Conservation (phyloP, 306 rosid species). For the Trichosanthes truncata region DNA sequence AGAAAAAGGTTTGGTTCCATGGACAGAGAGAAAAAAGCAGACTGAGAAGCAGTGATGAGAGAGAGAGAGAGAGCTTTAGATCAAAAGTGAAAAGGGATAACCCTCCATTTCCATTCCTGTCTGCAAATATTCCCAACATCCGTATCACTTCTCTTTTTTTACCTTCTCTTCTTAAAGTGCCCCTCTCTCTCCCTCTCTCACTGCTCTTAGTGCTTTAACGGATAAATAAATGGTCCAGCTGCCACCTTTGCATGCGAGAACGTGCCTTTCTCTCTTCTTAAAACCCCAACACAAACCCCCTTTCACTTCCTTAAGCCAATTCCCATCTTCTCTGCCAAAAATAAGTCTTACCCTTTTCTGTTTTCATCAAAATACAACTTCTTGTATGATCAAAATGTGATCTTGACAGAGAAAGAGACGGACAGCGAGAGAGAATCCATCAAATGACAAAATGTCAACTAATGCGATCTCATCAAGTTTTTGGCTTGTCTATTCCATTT, state of each 20-base stretch:
- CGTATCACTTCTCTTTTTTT: neutral
- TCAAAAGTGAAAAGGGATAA: conserved; percentile 7
- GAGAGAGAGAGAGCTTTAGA: neutral
- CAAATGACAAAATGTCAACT: conserved; percentile 1
- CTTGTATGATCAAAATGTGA: neutral
- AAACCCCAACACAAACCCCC: neutral
- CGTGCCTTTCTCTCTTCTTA: neutral
- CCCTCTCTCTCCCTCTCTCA: neutral
- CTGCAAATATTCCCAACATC: conserved; percentile 9
- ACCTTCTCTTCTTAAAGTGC: neutral
- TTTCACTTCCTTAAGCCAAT: neutral
- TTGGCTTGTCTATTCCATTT: neutral
- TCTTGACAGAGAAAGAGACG: neutral
- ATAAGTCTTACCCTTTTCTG: neutral
- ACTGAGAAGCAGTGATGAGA: neutral
- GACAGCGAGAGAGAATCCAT: neutral
- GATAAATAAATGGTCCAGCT: conserved; percentile 4
- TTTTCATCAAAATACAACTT: neutral
- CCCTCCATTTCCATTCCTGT: conserved; percentile 7
- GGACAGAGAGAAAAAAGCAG: neutral
- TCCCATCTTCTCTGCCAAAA: neutral
- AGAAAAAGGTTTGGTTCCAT: neutral
- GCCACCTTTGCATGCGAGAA: conserved; percentile 6
- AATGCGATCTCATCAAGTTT: neutral
- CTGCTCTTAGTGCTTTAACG: neutral